These are phyloP conservation scores for Yamadazyma akitaensis DNA, from an alignment of 805 yeast species.

Conservation along the genomic window DNA sequence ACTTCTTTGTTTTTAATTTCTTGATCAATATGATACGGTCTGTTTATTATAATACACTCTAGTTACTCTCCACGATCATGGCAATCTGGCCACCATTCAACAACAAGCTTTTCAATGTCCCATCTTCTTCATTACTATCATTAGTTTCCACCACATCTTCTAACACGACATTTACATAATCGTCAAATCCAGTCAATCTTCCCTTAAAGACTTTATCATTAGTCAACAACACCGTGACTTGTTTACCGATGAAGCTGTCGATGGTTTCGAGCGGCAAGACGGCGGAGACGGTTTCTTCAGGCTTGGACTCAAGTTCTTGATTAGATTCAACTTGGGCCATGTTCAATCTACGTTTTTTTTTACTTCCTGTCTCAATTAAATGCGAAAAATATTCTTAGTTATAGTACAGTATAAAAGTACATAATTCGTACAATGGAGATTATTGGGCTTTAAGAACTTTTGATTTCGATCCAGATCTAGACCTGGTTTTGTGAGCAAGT, in stretches of 20 bases:
- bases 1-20: no score
- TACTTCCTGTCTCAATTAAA: background rate
- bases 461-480: conserved; percentile 13
- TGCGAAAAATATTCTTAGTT: background rate
- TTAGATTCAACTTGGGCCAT: conserved; percentile 10
- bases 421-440: background rate
- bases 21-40: no score
- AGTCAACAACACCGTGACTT: conserved; percentile 67
- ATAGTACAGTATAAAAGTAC: conserved; percentile 1
- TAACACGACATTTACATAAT: conserved; percentile 87
- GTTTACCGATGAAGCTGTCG: conserved; percentile 81
- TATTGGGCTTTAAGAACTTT: background rate
- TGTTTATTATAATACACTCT: background rate
- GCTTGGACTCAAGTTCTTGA: background rate
- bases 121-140: conserved; percentile 41
- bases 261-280: conserved; percentile 79
- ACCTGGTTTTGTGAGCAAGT: conserved; percentile 7
- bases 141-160: conserved; percentile 70
- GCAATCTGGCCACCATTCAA: conserved; percentile 71
- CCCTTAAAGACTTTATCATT: conserved; percentile 80
- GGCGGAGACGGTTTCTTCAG: conserved; percentile 10
- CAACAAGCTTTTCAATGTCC: conserved; percentile 54
- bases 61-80: conserved; percentile 41
- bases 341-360: background rate
- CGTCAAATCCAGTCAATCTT: conserved; percentile 87